Percentiles rank a stretch among this genome's conserved stretches.
phyloP scores from a whole-genome alignment of 257 asterid species.

The Solanum sejunctum region DNA sequence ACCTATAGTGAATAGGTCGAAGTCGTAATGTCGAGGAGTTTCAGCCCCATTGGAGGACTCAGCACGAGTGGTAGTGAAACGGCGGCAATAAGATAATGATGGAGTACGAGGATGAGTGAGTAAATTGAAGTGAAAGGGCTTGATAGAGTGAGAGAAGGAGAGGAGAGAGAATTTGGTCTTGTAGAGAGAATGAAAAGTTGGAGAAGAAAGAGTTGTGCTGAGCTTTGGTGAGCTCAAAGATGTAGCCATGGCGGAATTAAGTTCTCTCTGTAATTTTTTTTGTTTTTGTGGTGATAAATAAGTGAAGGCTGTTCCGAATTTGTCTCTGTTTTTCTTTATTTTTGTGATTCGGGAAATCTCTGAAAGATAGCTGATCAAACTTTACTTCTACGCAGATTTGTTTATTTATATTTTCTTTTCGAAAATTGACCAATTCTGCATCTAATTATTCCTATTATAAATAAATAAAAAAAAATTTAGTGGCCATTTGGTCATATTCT shows the following conservation, averaged over 20 bases:
- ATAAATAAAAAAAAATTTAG: not conserved
- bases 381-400: not conserved
- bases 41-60: conserved; percentile 36
- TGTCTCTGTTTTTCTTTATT: not conserved
- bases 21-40: conserved; percentile 47
- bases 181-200: conserved; percentile 20
- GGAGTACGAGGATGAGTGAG: not conserved
- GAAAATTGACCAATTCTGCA: not conserved
- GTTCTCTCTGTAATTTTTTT: not conserved
- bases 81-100: conserved; percentile 7
- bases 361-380: not conserved
- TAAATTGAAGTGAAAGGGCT: conserved; percentile 1
- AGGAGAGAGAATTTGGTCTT: conserved; percentile 22
- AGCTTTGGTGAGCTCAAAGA: not conserved
- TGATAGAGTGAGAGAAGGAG: not conserved
- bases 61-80: conserved; percentile 31
- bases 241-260: not conserved
- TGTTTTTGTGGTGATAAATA: not conserved
- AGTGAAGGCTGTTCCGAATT: not conserved
- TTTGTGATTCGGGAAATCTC: not conserved
- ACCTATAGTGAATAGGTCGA: conserved; percentile 86
- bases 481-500: too few species aligned
- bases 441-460: not conserved
- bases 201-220: not conserved
- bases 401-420: not conserved